These are phyloP conservation scores for Theileria sp. DNA, from an alignment of 169 alveolate genomes.

Conservation along the genomic window DNA sequence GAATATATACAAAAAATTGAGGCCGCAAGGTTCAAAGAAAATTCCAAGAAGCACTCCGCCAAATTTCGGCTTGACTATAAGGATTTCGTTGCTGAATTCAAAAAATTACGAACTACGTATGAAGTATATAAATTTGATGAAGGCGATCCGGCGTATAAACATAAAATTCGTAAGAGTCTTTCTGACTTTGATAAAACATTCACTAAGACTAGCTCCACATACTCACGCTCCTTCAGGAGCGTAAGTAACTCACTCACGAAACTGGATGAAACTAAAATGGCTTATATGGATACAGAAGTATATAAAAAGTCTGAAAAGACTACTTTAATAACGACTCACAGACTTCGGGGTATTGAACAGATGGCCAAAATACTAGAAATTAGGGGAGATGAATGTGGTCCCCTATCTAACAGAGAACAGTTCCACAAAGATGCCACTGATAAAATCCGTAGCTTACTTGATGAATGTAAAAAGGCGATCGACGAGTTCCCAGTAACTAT, in stretches of 20 bases:
- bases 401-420: constrained; percentile 5
- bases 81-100: background rate
- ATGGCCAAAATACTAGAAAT: background rate
- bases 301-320: constrained; percentile 1
- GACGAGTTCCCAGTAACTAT: constrained; percentile 2
- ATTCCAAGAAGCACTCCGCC: constrained; percentile 9
- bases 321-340: background rate
- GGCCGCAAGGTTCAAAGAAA: constrained; percentile 5
- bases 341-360: background rate
- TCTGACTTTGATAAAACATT: constrained; percentile 19
- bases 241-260: constrained; percentile 39
- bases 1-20: background rate
- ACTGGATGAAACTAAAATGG: constrained; percentile 36
- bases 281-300: constrained; percentile 8
- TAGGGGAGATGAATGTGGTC: constrained; percentile 31
- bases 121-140: background rate
- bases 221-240: constrained; percentile 36
- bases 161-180: background rate
- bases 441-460: background rate
- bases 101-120: background rate
- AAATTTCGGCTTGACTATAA: background rate
- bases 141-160: background rate
- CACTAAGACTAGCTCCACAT: constrained; percentile 49
- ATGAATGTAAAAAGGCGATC: background rate
- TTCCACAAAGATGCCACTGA: constrained; percentile 4